These are phyloP conservation scores for Plasmodium ovale DNA, from an alignment of 169 alveolate genomes.

Conservation along the genomic window DNA sequence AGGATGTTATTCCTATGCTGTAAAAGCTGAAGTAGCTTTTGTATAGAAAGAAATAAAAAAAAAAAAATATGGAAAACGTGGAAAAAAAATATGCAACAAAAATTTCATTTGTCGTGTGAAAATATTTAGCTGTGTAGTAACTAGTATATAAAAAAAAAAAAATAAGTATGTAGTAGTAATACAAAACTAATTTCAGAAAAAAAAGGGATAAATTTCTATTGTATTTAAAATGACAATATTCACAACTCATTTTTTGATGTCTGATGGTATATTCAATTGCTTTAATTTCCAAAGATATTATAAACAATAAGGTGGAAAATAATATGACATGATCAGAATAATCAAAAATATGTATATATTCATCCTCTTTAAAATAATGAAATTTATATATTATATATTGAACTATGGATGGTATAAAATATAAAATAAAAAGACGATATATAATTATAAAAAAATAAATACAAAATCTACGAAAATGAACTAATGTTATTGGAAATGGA, in stretches of 20 bases:
- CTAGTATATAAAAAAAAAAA: constrained; percentile 73
- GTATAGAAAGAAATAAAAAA: constrained; percentile 71
- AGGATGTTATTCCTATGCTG: constrained; percentile 72
- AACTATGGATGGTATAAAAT: constrained; percentile 76
- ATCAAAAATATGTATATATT: constrained; percentile 72
- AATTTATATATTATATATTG: constrained; percentile 62
- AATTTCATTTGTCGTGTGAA: constrained; percentile 76
- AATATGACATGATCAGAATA: constrained; percentile 76
- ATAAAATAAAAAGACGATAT: constrained; percentile 70
- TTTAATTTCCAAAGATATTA: constrained; percentile 51
- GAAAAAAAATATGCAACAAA: constrained; percentile 78
- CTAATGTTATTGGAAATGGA: constrained; percentile 76
- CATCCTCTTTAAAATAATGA: constrained; percentile 61
- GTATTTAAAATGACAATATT: constrained; percentile 70
- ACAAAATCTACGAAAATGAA: constrained; percentile 75
- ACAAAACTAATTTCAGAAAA: constrained; percentile 35
- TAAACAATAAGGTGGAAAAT: constrained; percentile 66
- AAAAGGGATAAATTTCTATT: constrained; percentile 65
- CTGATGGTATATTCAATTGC: constrained; percentile 73
- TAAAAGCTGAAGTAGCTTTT: constrained; percentile 73
- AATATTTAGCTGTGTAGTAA: constrained; percentile 69
- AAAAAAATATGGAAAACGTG: constrained; percentile 69
- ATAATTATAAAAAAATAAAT: constrained; percentile 70
- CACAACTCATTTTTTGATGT: constrained; percentile 56
- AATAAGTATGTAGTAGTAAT: constrained; percentile 73